These are phyloP conservation scores for Hypoxylon sp. DNA, from an alignment of 2,329 filamentous ascomycete genomes.

Conservation along the genomic window DNA sequence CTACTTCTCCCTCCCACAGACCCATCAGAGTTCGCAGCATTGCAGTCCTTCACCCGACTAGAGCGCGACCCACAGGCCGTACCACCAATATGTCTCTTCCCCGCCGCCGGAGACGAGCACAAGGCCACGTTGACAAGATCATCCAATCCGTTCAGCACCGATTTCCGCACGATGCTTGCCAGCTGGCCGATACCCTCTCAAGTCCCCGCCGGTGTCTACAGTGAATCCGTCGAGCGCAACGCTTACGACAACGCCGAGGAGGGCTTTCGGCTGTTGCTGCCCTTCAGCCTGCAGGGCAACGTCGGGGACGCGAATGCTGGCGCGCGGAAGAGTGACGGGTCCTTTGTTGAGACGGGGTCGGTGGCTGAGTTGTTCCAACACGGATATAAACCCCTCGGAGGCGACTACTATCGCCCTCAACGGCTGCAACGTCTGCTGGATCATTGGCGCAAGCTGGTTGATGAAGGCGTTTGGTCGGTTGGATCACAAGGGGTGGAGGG, in stretches of 20 bases:
- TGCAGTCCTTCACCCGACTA: constrained; percentile 37
- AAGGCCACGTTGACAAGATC: constrained; percentile 10
- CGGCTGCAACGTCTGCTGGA: constrained; percentile 41
- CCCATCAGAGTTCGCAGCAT: constrained; percentile 32
- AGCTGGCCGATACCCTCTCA: constrained; percentile 23
- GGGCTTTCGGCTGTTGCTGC: constrained; percentile 43
- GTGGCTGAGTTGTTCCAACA: constrained; percentile 46
- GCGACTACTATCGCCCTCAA: constrained; percentile 41
- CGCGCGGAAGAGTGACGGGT: constrained; percentile 43
- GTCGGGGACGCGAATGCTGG: constrained; percentile 12
- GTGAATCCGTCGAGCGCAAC: constrained; percentile 38
- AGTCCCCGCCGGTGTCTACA: constrained; percentile 41
- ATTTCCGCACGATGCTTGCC: constrained; percentile 14
- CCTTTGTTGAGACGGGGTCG: constrained; percentile 22
- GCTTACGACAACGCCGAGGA: constrained; percentile 41
- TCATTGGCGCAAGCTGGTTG: constrained; percentile 41
- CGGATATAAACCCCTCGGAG: constrained; percentile 47
- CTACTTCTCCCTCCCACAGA: constrained; percentile 24
- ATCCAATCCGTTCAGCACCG: constrained; percentile 11
- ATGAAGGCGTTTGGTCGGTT: constrained; percentile 42
- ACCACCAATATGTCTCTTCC: constrained; percentile 45
- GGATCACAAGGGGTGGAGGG: constrained; percentile 41
- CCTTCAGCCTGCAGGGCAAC: constrained; percentile 29
- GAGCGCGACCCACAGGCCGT: constrained; percentile 14
- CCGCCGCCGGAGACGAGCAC: constrained; percentile 19